Percentiles rank a stretch among this genome's conserved stretches.
phyloP scores from a whole-genome alignment of 352 stramenopile genomes.

The Phytophthora quininea region DNA sequence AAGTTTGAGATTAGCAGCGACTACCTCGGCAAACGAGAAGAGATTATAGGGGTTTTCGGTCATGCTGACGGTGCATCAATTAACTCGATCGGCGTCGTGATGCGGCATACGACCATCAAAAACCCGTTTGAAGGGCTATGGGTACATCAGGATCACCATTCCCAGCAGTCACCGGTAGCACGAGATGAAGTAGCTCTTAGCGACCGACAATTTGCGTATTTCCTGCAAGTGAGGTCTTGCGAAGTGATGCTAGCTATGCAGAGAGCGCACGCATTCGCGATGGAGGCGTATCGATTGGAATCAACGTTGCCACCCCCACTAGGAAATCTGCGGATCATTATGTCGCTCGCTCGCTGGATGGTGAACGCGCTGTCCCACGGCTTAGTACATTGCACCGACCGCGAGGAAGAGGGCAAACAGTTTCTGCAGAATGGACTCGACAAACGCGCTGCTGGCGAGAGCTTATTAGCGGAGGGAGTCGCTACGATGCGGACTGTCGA shows the following conservation, averaged over 20 bases:
- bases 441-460: constrained; percentile 56
- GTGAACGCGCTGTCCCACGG: constrained; percentile 73
- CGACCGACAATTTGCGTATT: constrained; percentile 82
- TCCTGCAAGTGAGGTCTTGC: constrained; percentile 77
- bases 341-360: constrained; percentile 69
- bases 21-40: constrained; percentile 52
- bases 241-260: constrained; percentile 71
- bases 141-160: constrained; percentile 42
- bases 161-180: constrained; percentile 15
- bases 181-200: constrained; percentile 42
- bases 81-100: constrained; percentile 68
- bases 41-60: constrained; percentile 76
- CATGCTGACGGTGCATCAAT: constrained; percentile 69
- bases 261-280: constrained; percentile 60
- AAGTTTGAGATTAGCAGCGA: constrained; percentile 71
- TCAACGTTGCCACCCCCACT: constrained; percentile 31
- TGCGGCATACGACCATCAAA: constrained; percentile 64
- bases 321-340: constrained; percentile 54
- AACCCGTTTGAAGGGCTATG: constrained; percentile 86
- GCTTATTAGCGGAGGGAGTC: constrained; percentile 50
- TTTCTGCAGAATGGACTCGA: constrained; percentile 69
- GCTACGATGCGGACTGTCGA: constrained; percentile 46
- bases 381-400: constrained; percentile 61
- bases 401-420: constrained; percentile 68
- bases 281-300: constrained; percentile 50